These are phyloP conservation scores for Trichoderma aggressivum DNA, from an alignment of 2,329 filamentous ascomycete genomes.

Conservation along the genomic window DNA sequence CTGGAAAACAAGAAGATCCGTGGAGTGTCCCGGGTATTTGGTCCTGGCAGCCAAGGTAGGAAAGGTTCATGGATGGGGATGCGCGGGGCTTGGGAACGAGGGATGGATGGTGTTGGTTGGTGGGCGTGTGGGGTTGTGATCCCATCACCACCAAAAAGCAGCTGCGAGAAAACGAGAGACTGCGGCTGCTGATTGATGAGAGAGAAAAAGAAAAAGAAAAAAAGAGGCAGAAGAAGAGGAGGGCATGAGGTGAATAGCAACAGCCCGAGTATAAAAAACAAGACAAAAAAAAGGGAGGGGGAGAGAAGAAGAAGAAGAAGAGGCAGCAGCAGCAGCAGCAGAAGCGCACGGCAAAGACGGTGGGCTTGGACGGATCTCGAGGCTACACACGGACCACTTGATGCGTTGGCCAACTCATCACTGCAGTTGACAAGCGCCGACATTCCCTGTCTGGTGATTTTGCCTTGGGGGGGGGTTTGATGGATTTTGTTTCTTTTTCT, in stretches of 20 bases:
- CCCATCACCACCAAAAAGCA: neutral
- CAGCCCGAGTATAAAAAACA: neutral
- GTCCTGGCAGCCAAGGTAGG: slow-evolving; percentile 7
- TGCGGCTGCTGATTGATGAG: neutral
- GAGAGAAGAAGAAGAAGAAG: neutral
- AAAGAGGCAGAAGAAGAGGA: neutral
- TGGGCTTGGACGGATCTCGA: slow-evolving; percentile 23
- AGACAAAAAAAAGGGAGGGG: neutral
- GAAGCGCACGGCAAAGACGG: neutral
- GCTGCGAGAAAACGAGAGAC: neutral
- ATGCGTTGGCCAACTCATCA: slow-evolving; percentile 43
- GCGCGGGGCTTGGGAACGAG: slow-evolving; percentile 4
- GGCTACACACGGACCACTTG: slow-evolving; percentile 42
- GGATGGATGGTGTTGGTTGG: neutral
- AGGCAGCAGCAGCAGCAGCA: no score
- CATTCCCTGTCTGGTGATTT: slow-evolving; percentile 24
- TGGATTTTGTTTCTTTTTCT: no score
- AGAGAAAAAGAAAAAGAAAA: neutral
- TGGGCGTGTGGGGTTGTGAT: neutral
- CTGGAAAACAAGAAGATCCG: neutral
- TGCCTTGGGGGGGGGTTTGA: neutral
- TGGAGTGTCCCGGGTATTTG: slow-evolving; percentile 9
- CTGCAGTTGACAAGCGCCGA: slow-evolving; percentile 40
- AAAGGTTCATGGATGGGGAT: neutral
- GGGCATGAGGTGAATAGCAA: neutral